These are phyloP conservation scores for Danielia reshetovae DNA, from an alignment of 805 yeast species.

Conservation along the genomic window DNA sequence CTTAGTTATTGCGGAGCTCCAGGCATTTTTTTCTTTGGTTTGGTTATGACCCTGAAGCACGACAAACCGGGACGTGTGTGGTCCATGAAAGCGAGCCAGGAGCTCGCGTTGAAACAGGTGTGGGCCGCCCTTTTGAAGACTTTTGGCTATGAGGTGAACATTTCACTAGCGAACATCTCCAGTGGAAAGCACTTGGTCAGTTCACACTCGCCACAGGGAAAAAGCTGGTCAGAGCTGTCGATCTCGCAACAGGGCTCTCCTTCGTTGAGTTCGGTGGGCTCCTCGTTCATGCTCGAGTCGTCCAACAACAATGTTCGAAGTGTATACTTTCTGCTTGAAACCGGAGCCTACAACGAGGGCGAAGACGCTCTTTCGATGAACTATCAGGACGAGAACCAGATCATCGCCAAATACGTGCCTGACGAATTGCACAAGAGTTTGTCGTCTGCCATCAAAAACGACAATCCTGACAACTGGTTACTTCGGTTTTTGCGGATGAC, in stretches of 20 bases:
- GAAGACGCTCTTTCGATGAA: constrained; percentile 6
- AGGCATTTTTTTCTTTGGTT: no score
- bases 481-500: constrained; percentile 8
- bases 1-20: no score
- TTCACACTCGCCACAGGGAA: background rate
- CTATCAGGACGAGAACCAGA: constrained; percentile 4
- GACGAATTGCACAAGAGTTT: constrained; percentile 13
- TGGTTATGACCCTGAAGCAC: background rate
- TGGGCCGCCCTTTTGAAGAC: constrained; percentile 12
- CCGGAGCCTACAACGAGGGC: constrained; percentile 3
- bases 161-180: constrained; percentile 2
- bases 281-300: constrained; percentile 5
- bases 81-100: constrained; percentile 8
- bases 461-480: constrained; percentile 8
- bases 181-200: background rate
- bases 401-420: constrained; percentile 4
- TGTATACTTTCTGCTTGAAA: constrained; percentile 7
- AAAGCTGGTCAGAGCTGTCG: background rate
- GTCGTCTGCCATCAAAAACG: constrained; percentile 10
- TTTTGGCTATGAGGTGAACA: constrained; percentile 10
- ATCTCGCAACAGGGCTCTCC: background rate
- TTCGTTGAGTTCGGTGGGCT: constrained; percentile 1
- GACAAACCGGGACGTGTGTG: constrained; percentile 7
- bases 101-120: constrained; percentile 11
- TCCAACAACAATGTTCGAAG: constrained; percentile 5